A percentile compares a stretch with the other conserved stretches of the same genome.
phyloP scores from a whole-genome alignment of 441 rosid genomes.

The Adansonia grandidieri region DNA sequence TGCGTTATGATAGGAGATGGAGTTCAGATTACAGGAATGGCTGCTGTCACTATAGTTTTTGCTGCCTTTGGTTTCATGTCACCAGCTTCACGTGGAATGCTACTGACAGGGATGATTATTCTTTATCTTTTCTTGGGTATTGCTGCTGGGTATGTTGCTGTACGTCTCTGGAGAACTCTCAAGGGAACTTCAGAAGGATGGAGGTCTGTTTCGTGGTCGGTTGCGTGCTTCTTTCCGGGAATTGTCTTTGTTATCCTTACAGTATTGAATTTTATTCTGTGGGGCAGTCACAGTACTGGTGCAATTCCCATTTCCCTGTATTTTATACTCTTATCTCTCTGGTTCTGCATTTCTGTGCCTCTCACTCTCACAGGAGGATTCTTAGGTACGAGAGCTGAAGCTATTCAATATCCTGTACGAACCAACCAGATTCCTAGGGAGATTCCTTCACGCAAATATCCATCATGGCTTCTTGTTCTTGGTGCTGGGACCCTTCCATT shows the following conservation, averaged over 20 bases:
- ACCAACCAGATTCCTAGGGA: slow-evolving; percentile 99
- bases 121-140: slow-evolving; percentile 85
- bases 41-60: slow-evolving; percentile 78
- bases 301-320: slow-evolving; percentile 89
- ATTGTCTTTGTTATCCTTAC: slow-evolving; percentile 85
- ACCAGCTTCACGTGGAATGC: slow-evolving; percentile 93
- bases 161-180: slow-evolving; percentile 79
- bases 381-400: slow-evolving; percentile 76
- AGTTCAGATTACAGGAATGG: slow-evolving; percentile 88
- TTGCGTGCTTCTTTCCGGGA: slow-evolving; percentile 93
- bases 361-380: slow-evolving; percentile 91
- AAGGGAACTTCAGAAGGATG: slow-evolving; percentile 85
- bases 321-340: slow-evolving; percentile 69
- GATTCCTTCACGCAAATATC: slow-evolving; percentile 91
- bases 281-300: slow-evolving; percentile 91
- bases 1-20: slow-evolving; percentile 95
- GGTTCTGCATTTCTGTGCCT: slow-evolving; percentile 98
- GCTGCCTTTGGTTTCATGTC: slow-evolving; percentile 97
- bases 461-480: slow-evolving; percentile 97
- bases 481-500: slow-evolving; percentile 98
- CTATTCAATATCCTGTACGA: slow-evolving; percentile 76
- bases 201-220: slow-evolving; percentile 79
- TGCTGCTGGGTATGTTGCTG: slow-evolving; percentile 80
- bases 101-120: slow-evolving; percentile 88
- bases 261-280: slow-evolving; percentile 76